Evolutionary conservation across 176 grass and related monocot genomes (phyloP).

Genomic region (Carex scoparia): DNA sequence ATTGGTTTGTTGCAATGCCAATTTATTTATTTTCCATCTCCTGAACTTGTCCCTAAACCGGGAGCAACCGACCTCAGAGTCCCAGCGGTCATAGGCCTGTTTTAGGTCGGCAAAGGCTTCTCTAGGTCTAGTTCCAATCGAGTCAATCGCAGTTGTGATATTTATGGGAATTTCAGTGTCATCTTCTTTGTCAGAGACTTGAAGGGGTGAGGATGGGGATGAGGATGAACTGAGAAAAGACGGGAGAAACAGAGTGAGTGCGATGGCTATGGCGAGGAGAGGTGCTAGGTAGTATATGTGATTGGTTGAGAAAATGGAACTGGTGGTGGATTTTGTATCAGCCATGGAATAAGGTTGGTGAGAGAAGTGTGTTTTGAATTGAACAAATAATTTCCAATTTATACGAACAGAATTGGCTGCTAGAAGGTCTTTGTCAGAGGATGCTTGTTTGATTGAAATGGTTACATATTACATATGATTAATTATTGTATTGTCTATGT

Average conservation of each 20-base stretch:
- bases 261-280: conserved; percentile 23
- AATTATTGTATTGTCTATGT: not conserved
- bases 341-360: conserved; percentile 17
- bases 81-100: conserved; percentile 34
- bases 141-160: conserved; percentile 18
- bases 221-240: conserved; percentile 32
- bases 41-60: conserved; percentile 30
- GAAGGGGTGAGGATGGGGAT: not conserved
- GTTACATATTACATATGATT: not conserved
- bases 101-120: conserved; percentile 30
- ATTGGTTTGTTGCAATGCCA: conserved; percentile 22
- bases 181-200: not conserved
- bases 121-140: conserved; percentile 21
- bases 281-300: conserved; percentile 40
- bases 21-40: conserved; percentile 27
- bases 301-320: conserved; percentile 16
- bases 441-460: conserved; percentile 3
- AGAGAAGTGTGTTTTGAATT: not conserved
- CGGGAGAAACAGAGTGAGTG: conserved; percentile 29
- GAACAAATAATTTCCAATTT: not conserved
- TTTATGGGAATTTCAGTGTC: not conserved
- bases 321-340: conserved; percentile 17
- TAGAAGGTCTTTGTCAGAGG: conserved; percentile 17
- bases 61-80: conserved; percentile 36
- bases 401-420: conserved; percentile 1